A percentile compares a stretch with the other conserved stretches of the same genome.
Evolutionary conservation across 495 filamentous ascomycete genomes (phyloP).

Genomic region (Chaetomium tenue): DNA sequence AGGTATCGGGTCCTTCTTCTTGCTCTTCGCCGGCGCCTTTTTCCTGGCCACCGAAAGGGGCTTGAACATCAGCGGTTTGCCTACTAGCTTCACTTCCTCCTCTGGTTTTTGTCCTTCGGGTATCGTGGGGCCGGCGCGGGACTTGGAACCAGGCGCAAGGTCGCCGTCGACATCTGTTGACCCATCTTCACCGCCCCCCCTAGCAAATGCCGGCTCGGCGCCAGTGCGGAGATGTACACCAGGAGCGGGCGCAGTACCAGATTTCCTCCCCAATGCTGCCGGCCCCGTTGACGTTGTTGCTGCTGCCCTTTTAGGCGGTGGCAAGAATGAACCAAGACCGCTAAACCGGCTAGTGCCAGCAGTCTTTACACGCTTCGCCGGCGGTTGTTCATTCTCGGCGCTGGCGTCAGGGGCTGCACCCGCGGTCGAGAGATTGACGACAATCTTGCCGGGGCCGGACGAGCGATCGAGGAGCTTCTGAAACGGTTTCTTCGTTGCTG

Average conservation of each 20-base stretch:
- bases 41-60: constrained; percentile 76
- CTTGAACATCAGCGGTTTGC: constrained; percentile 82
- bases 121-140: constrained; percentile 40
- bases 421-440: constrained; percentile 60
- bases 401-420: constrained; percentile 39
- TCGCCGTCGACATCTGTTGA: constrained; percentile 24
- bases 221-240: constrained; percentile 76
- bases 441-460: constrained; percentile 63
- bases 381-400: constrained; percentile 54
- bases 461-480: constrained; percentile 75
- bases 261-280: constrained; percentile 29
- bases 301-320: constrained; percentile 68
- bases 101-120: constrained; percentile 49
- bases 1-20: constrained; percentile 19
- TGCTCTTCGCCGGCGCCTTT: constrained; percentile 39
- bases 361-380: constrained; percentile 66
- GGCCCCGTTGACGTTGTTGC: constrained; percentile 22
- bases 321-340: constrained; percentile 83
- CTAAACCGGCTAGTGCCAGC: constrained; percentile 57
- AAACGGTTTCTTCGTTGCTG: constrained; percentile 53
- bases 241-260: constrained; percentile 42
- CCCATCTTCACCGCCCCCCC: constrained; percentile 44
- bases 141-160: constrained; percentile 25
- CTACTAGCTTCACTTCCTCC: constrained; percentile 64
- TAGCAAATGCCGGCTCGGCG: constrained; percentile 72